These are phyloP conservation scores for Maudiozyma turicensis DNA, from an alignment of 805 yeast species.

Conservation along the genomic window DNA sequence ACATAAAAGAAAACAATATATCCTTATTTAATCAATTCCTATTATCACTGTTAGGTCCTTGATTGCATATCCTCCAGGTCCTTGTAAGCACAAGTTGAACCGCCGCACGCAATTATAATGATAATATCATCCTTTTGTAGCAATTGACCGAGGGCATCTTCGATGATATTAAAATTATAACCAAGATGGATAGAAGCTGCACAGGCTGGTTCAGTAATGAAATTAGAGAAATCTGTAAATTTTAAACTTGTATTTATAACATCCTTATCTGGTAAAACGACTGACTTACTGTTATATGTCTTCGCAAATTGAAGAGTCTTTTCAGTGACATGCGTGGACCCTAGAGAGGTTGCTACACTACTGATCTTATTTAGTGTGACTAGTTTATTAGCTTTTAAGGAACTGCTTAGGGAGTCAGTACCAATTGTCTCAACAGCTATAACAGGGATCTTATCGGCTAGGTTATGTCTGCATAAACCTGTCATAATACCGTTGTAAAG, in stretches of 20 bases:
- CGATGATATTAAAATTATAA: constrained; percentile 23
- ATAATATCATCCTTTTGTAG: constrained; percentile 33
- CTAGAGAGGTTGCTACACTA: constrained; percentile 54
- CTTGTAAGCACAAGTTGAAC: constrained; percentile 28
- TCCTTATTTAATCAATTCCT: no score
- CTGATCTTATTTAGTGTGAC: constrained; percentile 35
- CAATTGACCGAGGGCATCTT: constrained; percentile 4
- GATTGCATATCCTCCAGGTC: constrained; percentile 13
- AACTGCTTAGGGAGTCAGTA: constrained; percentile 44
- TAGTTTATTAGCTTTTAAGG: constrained; percentile 37
- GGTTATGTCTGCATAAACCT: constrained; percentile 32
- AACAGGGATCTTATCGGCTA: constrained; percentile 31
- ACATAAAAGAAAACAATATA: no score
- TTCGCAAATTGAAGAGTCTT: constrained; percentile 35
- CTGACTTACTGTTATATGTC: constrained; percentile 31
- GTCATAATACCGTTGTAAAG: constrained; percentile 40
- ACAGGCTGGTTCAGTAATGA: constrained; percentile 60
- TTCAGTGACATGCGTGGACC: constrained; percentile 46
- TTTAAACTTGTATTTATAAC: constrained; percentile 43
- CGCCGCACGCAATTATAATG: constrained; percentile 52
- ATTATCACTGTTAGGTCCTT: no score
- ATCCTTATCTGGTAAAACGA: constrained; percentile 42
- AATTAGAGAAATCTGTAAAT: constrained; percentile 40
- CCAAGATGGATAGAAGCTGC: constrained; percentile 54
- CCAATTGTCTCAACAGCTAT: constrained; percentile 49